Conservation (phyloP, 495 filamentous ascomycete species). For the Penicillium simplicissimum region DNA sequence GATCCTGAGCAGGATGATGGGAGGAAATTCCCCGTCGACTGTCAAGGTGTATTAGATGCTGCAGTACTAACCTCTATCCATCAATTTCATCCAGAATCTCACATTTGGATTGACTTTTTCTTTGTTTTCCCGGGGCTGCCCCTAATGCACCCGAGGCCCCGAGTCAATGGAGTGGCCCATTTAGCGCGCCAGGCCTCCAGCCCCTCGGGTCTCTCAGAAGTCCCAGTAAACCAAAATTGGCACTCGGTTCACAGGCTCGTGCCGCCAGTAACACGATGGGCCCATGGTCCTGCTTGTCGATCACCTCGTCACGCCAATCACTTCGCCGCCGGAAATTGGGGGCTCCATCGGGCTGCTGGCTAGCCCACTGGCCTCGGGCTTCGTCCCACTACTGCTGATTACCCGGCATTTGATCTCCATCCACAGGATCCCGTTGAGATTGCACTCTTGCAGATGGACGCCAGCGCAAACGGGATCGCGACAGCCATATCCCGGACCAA, state of each 20-base stretch:
- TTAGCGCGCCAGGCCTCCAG: constrained; percentile 1
- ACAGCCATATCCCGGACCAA: background rate
- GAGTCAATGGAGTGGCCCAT: constrained; percentile 1
- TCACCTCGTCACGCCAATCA: constrained; percentile 32
- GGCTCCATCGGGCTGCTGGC: constrained; percentile 14
- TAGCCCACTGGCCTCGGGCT: constrained; percentile 1
- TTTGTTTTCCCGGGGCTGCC: background rate
- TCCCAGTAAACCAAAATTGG: constrained; percentile 18
- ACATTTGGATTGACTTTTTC: constrained; percentile 8
- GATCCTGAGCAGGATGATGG: background rate
- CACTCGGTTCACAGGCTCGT: constrained; percentile 21
- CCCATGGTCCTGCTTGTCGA: constrained; percentile 24
- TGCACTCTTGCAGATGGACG: background rate
- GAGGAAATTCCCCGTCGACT: background rate
- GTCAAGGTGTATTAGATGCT: background rate
- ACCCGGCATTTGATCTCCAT: constrained; percentile 1
- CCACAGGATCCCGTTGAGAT: constrained; percentile 2
- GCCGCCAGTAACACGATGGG: constrained; percentile 21
- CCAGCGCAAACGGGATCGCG: background rate
- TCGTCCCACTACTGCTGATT: background rate
- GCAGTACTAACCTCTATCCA: background rate
- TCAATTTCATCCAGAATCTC: background rate
- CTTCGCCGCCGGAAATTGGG: constrained; percentile 26
- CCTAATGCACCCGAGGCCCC: background rate
- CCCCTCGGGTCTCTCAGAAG: constrained; percentile 12